Base-by-base conservation (phyloP, 305 asterid species). In the Lippia alba region DNA sequence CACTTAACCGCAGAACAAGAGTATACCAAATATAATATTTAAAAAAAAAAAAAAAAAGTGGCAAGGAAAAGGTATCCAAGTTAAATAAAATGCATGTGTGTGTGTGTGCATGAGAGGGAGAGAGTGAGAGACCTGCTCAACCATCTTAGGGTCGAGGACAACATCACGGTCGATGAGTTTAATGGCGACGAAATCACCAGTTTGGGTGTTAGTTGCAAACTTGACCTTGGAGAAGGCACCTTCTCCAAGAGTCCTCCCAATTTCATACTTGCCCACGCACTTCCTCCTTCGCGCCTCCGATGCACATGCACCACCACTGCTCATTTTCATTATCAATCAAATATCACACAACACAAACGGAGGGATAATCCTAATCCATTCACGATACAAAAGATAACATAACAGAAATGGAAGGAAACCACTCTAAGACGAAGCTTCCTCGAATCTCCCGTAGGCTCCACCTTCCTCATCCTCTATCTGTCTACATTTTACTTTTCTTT, bases 171-270 rank as follows among this genome's bases (percentile, higher is more conserved):
- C 88, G 75, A 91, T 87, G 67, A 89, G 76, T 79, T 85, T 89
- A 82, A 91, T 87, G 80, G 97, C 96, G 64, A 87, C 94, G 40
- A 45, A 54, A 15, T 83, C 87, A 19, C 82, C 85, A 18, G 89
- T 87, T 5, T 69, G 66, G 11, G 76, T 61, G 70, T 91, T 74
- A 8, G 74, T 82, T 6, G 91, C 97, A 30, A 68, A 80, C 84
- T 89, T 91, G 14, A 91, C 92, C 92, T 91, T 91, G 15, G 91
- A 94, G 78, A 83, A 91, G 66, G 91, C 80, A 30, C 96, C 97
- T 69, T 82, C 94, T 0, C 97, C 97, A 1, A 91, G 80, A 8
- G 96, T 91, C 77, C 77, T 84, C n/a, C 96, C 96, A 10, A 89
- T 77, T 71, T 89, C 91, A 45, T 91, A 91, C 67, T 81, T 86